phyloP scores from a whole-genome alignment of 176 grass and related monocot species.

The Elymus sibiricus region DNA sequence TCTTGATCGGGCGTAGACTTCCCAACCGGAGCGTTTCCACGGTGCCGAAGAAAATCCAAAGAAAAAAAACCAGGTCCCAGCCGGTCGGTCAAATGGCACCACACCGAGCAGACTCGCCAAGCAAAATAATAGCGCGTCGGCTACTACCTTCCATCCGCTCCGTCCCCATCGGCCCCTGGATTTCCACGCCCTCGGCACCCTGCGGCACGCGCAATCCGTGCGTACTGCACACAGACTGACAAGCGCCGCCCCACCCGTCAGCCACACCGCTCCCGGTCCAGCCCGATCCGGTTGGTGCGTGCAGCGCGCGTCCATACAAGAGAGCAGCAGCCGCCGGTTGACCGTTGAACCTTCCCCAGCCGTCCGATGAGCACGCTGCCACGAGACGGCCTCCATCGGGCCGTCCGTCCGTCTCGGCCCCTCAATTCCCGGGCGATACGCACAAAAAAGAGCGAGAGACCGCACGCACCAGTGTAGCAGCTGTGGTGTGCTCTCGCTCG shows the following conservation, averaged over 20 bases:
- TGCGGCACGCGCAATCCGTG: not conserved
- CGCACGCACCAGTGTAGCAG: not conserved
- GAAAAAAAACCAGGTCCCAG: not conserved
- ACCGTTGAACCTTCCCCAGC: not conserved
- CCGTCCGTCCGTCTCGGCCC: conserved; percentile 10
- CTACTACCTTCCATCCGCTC: not conserved
- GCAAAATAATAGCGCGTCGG: conserved; percentile 32
- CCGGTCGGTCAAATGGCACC: not conserved
- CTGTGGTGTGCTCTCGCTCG: not conserved
- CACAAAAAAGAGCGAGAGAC: not conserved
- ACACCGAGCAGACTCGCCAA: not conserved
- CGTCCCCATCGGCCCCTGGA: not conserved
- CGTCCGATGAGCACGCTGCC: conserved; percentile 26
- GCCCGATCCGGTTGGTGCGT: not conserved
- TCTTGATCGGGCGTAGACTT: not conserved
- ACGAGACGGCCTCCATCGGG: not conserved
- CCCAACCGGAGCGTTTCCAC: not conserved
- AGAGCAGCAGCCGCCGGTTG: conserved; percentile 26
- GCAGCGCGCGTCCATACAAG: not conserved
- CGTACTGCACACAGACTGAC: no score
- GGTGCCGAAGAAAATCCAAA: not conserved
- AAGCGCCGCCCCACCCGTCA: not conserved
- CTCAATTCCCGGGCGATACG: not conserved
- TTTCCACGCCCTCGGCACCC: conserved; percentile 4
- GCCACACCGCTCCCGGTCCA: not conserved